Percentiles rank a stretch among this genome's conserved stretches.
Conservation (phyloP, 768 basidiomycete species). For the Suillus plorans region DNA sequence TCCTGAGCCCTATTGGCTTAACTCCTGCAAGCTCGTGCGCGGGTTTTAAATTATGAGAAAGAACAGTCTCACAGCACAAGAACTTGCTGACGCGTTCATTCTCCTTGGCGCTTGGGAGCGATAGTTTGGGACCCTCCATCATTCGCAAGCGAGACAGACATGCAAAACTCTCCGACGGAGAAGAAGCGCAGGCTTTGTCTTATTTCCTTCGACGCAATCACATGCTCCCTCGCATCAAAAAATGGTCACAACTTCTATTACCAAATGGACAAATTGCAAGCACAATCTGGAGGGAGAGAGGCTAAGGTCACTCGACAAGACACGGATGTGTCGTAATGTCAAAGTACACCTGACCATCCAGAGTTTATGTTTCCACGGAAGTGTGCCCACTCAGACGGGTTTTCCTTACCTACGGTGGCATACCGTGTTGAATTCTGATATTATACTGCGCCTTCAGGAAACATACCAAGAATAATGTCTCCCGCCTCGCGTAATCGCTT, state of each 20-base stretch:
- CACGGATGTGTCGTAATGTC: too few species aligned
- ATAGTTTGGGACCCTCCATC: conserved; percentile 32
- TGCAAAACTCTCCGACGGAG: too few species aligned
- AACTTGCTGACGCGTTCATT: conserved; percentile 15
- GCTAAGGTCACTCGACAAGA: too few species aligned
- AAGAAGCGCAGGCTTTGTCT: too few species aligned
- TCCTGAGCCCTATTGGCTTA: too few species aligned
- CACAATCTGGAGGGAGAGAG: too few species aligned
- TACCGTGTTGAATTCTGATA: background rate
- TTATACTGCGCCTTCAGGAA: background rate
- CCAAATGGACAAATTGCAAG: too few species aligned
- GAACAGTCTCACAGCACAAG: conserved; percentile 10
- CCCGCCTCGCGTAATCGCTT: conserved; percentile 32
- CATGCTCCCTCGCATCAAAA: too few species aligned
- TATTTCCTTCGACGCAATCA: too few species aligned
- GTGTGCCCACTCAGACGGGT: conserved; percentile 54
- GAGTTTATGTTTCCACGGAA: conserved; percentile 45
- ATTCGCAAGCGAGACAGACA: background rate
- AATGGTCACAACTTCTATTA: too few species aligned
- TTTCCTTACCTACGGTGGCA: conserved; percentile 48
- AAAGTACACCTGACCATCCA: conserved; percentile 49
- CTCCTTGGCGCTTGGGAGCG: conserved; percentile 22
- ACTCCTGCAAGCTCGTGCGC: background rate
- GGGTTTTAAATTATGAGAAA: conserved; percentile 25
- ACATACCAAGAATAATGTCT: conserved; percentile 33